Conservation (phyloP, 805 yeast genomes). For the Nadsonia fulvescens region DNA sequence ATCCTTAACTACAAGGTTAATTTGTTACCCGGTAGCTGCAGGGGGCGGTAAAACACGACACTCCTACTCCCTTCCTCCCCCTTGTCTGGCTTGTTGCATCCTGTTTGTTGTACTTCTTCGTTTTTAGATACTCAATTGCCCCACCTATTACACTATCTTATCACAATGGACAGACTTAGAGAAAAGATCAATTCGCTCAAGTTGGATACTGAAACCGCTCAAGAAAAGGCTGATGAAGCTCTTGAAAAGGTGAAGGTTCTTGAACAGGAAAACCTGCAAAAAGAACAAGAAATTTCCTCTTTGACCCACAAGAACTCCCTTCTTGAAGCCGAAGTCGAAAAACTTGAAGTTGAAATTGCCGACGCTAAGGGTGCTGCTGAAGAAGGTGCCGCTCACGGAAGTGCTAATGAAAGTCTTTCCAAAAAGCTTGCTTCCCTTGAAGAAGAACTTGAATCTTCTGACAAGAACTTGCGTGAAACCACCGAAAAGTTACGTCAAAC, state of each 20-base stretch:
- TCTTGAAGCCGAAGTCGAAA: slow-evolving; percentile 63
- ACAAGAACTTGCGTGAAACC: slow-evolving; percentile 78
- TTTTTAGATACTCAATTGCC: too few relatives aligned
- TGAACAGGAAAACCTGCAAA: slow-evolving; percentile 81
- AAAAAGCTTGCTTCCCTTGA: slow-evolving; percentile 80
- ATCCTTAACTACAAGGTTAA: too few relatives aligned
- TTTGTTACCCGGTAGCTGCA: too few relatives aligned
- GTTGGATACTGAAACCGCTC: slow-evolving; percentile 93
- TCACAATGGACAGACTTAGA: slow-evolving; percentile 30
- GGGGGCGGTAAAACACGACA: too few relatives aligned
- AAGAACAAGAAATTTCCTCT: slow-evolving; percentile 89
- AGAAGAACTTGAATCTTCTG: slow-evolving; percentile 81
- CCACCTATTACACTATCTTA: too few relatives aligned
- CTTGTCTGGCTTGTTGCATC: too few relatives aligned
- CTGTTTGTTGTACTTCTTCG: too few relatives aligned
- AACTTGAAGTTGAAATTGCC: slow-evolving; percentile 52
- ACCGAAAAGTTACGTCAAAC: slow-evolving; percentile 88
- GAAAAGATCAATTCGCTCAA: slow-evolving; percentile 73
- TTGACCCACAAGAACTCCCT: slow-evolving; percentile 82
- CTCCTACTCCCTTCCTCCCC: too few relatives aligned
- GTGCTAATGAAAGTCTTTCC: slow-evolving; percentile 78
- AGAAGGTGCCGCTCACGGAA: slow-evolving; percentile 73
- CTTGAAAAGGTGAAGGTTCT: slow-evolving; percentile 63
- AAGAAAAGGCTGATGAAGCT: slow-evolving; percentile 86
- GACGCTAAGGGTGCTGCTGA: slow-evolving; percentile 78